These are phyloP conservation scores for Mortierella sp. DNA, from an alignment of 371 early-diverging fungal species.

Conservation along the genomic window DNA sequence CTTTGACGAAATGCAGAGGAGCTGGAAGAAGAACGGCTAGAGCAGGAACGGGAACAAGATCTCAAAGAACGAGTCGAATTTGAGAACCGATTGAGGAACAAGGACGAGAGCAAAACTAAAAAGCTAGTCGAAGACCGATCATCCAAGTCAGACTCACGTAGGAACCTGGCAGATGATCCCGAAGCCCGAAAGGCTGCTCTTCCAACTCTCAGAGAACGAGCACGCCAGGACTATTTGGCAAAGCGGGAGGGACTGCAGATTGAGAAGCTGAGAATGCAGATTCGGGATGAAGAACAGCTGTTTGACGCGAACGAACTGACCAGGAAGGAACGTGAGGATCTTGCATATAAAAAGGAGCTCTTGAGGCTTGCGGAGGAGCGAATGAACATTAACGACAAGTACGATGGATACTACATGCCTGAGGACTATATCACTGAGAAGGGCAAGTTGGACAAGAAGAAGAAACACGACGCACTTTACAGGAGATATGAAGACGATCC, in stretches of 20 bases:
- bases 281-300: slow-evolving; percentile 89
- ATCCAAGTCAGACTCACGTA: slow-evolving; percentile 76
- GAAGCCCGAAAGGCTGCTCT: slow-evolving; percentile 72
- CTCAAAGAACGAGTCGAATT: slow-evolving; percentile 91
- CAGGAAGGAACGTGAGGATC: slow-evolving; percentile 76
- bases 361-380: slow-evolving; percentile 87
- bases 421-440: slow-evolving; percentile 94
- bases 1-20: slow-evolving; percentile 17
- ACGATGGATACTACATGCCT: slow-evolving; percentile 93
- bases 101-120: slow-evolving; percentile 86
- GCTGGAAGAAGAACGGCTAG: slow-evolving; percentile 48
- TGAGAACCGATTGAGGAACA: slow-evolving; percentile 82
- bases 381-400: slow-evolving; percentile 76
- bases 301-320: slow-evolving; percentile 84
- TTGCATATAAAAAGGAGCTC: slow-evolving; percentile 86
- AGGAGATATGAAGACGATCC: slow-evolving; percentile 86
- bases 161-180: slow-evolving; percentile 85
- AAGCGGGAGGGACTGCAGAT: slow-evolving; percentile 88
- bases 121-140: slow-evolving; percentile 85
- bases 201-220: slow-evolving; percentile 80
- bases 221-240: slow-evolving; percentile 91
- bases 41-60: slow-evolving; percentile 70
- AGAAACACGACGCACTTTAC: slow-evolving; percentile 88
- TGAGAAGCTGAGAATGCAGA: slow-evolving; percentile 76
- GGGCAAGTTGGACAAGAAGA: slow-evolving; percentile 93